A percentile compares a stretch with the other conserved stretches of the same genome.
These are phyloP conservation scores for Rutidosis leptorrhynchoides DNA, from an alignment of 129 eudicot species.

Conservation along the genomic window DNA sequence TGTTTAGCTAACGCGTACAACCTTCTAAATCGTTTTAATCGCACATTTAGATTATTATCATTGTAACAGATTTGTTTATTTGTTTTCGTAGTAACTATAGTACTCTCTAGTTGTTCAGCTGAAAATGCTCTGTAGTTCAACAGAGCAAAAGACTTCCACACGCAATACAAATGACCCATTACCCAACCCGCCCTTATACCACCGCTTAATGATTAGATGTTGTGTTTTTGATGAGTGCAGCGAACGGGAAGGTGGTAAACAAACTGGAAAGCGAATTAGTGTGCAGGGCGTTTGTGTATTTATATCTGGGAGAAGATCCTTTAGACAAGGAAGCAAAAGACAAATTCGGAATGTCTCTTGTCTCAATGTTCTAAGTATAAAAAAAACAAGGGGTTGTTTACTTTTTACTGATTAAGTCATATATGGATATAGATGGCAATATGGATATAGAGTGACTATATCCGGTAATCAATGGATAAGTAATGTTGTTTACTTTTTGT, in stretches of 20 bases:
- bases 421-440: too few relatives aligned
- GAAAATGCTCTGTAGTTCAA: not conserved
- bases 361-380: too few relatives aligned
- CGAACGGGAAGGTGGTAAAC: constrained; percentile 54
- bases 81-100: not conserved
- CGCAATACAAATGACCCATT: not conserved
- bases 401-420: too few relatives aligned
- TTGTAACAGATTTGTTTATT: not conserved
- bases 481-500: too few relatives aligned
- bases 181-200: constrained; percentile 3
- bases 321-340: constrained; percentile 71
- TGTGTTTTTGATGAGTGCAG: constrained; percentile 41
- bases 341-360: constrained; percentile 48
- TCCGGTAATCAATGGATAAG: too few relatives aligned
- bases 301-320: constrained; percentile 68
- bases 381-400: too few relatives aligned
- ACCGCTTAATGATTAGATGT: not conserved
- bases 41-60: not conserved
- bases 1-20: not conserved
- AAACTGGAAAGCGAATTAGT: constrained; percentile 54
- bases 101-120: not conserved
- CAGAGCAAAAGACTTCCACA: not conserved
- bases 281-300: constrained; percentile 53
- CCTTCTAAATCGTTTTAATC: not conserved
- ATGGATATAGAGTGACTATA: too few relatives aligned